These are phyloP conservation scores for Fraxinus ornus DNA, from an alignment of 305 asterid genomes.

Conservation along the genomic window DNA sequence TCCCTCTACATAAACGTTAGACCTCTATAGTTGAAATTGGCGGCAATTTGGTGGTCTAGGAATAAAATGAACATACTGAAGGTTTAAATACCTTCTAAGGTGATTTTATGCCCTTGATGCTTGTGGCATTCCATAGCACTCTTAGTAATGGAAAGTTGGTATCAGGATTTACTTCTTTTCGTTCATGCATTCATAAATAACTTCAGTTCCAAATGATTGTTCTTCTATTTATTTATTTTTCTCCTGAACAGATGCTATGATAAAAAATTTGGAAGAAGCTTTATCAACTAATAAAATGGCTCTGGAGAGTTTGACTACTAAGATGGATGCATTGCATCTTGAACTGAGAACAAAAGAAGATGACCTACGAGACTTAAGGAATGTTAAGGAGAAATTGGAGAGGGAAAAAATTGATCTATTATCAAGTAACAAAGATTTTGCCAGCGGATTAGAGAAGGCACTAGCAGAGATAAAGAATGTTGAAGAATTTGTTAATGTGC, in stretches of 20 bases:
- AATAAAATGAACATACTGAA: background rate
- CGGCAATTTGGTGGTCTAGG: slow-evolving; percentile 8
- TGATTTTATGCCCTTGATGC: slow-evolving; percentile 11
- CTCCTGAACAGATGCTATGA: slow-evolving; percentile 47
- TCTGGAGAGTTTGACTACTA: slow-evolving; percentile 54
- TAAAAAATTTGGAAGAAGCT: slow-evolving; percentile 62
- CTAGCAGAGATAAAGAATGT: slow-evolving; percentile 58
- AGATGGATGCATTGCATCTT: slow-evolving; percentile 63
- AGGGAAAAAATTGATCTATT: slow-evolving; percentile 55
- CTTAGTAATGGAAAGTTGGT: slow-evolving; percentile 12
- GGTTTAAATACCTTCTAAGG: slow-evolving; percentile 16
- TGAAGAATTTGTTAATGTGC: slow-evolving; percentile 58
- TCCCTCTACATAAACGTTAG: slow-evolving; percentile 11
- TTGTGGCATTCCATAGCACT: slow-evolving; percentile 10
- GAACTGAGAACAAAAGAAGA: slow-evolving; percentile 70
- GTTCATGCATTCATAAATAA: background rate
- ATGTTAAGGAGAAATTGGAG: slow-evolving; percentile 53
- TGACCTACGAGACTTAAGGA: slow-evolving; percentile 44
- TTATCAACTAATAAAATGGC: slow-evolving; percentile 50
- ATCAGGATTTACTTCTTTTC: background rate
- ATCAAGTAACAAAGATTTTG: slow-evolving; percentile 50
- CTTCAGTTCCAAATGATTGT: background rate
- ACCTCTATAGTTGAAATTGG: background rate
- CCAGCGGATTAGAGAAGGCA: slow-evolving; percentile 54
- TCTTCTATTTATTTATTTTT: background rate